Percentiles rank a stretch among this genome's conserved stretches.
Conservation (phyloP, 345 rosid species). For the Populus euphratica region DNA sequence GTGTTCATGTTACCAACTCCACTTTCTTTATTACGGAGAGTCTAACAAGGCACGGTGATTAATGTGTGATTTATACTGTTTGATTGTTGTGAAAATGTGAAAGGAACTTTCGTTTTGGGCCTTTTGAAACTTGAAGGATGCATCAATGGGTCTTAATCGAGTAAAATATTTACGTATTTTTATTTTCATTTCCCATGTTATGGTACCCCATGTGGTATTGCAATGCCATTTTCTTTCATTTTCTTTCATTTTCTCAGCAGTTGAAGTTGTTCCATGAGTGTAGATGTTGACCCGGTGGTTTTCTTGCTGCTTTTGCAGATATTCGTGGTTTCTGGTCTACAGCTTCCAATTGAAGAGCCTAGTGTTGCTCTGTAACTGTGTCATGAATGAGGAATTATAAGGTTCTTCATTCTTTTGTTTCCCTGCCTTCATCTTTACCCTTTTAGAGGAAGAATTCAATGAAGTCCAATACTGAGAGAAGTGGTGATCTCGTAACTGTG, state of each 20-base stretch:
- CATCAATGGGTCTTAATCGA: background rate
- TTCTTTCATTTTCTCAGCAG: constrained; percentile 7
- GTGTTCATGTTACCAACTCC: background rate
- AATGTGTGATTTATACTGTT: constrained; percentile 2
- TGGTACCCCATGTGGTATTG: background rate
- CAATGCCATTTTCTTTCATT: constrained; percentile 13
- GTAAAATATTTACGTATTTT: background rate
- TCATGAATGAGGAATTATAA: background rate
- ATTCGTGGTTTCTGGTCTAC: constrained; percentile 13
- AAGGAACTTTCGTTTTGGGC: background rate
- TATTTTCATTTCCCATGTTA: background rate
- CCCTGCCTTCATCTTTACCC: background rate
- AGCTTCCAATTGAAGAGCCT: constrained; percentile 9
- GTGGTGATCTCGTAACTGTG: background rate
- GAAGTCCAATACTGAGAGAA: no score
- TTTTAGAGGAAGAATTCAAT: background rate
- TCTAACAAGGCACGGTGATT: background rate
- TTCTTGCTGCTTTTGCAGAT: constrained; percentile 34
- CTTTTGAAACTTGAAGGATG: constrained; percentile 1
- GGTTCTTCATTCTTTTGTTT: constrained; percentile 7
- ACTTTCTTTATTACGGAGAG: background rate
- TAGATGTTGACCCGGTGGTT: constrained; percentile 6
- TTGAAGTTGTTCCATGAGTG: background rate
- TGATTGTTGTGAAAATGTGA: constrained; percentile 11
- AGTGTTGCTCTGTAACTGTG: background rate